Evolutionary conservation across 2,329 filamentous ascomycete genomes (phyloP), one percentile per base, ranked within the genome.

Genomic region (Geosmithia morbida): DNA sequence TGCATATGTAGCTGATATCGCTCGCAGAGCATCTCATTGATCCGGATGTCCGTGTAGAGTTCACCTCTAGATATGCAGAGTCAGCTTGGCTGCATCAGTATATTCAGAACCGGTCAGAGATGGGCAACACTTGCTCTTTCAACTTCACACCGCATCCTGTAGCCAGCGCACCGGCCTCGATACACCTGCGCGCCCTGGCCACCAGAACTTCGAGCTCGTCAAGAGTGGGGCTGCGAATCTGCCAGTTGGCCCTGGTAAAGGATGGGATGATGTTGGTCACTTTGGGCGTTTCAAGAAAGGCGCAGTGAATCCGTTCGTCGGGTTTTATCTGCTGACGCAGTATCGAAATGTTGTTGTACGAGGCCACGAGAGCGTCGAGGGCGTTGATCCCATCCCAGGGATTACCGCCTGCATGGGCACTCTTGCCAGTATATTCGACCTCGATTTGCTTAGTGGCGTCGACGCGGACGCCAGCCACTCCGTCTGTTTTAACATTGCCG

Each of bases 211-310:
- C 42, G 14, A 43, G 42, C 10, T 14, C 30, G 26, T 43, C 33
- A 13, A 50, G 48, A 6, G 39, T 49, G 20, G 47, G 45, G 26
- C 48, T 48, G n/a, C 48, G 48, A 48, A 20, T 17, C 19, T 40
- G 19, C 22, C 20, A 16, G n/a, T 8, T 30, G 17, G 46, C 48
- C 61, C 41, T 64, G 61, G 58, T 61, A 68, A 47, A 63, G 61
- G 58, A 67, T 61, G 30, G 60, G 18, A 69, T 67, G 20, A 69
- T 58, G 22, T 69, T 69, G 1, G 65, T 59, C 5, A 58, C 58
- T 1, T 54, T 59, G 19, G 62, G 63, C n/a, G 60, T 66, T 3
- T 58, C 57, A 39, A 58, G 56, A 42, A 69, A 61, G 8, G 66
- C 57, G 5, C 57, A 58, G 43, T 68, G 62, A 8, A 68, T 54